Evolutionary conservation across 1,139 yeast species (phyloP), one percentile per base, ranked within the genome.

Genomic region (Lizanozyma gosingica): DNA sequence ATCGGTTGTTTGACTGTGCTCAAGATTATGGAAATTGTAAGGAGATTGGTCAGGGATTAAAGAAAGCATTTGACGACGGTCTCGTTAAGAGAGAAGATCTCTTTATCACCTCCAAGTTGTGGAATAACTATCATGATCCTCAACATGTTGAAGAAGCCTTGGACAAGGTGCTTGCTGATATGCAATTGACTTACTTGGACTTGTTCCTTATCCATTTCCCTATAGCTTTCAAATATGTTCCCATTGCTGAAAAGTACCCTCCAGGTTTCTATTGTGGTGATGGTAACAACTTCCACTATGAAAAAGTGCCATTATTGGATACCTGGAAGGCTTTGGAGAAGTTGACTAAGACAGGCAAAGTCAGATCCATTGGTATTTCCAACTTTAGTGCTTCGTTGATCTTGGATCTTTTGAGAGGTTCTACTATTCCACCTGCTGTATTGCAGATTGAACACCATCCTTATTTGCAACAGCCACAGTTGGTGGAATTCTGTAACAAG

Each of bases 401-500:
- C 50, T 78, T 76, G 53, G 96, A 88, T 56, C 69, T 87, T 53
- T 65, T 84, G 46, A 76, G 87, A 57, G 78, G 79, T 45, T 82
- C 84, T 48, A 75, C 68, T 51, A 78, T 86, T 56, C 76, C 69
- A 52, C 96, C 97, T 39, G 84, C 83, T 40, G 87, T 77, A 41
- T 73, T 84, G 53, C 96, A 88, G 65, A 83, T 88, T 57, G 97
- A 88, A 68, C 92, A 84, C 64, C 96, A 87, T 62, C 95, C 96
- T 50, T 87, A 85, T 70, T 72, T 87, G 60, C 85, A 83, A 50
- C 96, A 87, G 65, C 75, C 75, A 45, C 70, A 69, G 49, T 70
- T 86, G 57, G 61, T 86, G 46, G 72, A 80, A 51, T 84, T 65
- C 55, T 84, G 75, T 47, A 76, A 83, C 59, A 53, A 63, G 36